Evolutionary conservation across 1,284 basidiomycete species (phyloP).

Genomic region (Leccinum fallax): DNA sequence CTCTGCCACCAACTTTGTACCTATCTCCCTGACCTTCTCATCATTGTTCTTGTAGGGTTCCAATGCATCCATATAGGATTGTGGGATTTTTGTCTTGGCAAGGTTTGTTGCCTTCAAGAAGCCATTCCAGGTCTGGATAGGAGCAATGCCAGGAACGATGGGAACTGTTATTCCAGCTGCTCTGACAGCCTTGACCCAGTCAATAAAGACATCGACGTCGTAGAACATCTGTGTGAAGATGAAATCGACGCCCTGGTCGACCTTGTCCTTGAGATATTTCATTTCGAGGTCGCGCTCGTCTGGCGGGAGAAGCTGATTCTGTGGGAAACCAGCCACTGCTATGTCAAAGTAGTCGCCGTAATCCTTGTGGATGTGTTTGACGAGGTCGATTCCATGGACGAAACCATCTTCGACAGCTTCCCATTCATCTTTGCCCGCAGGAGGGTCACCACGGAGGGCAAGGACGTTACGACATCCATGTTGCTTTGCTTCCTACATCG

Average conservation of each 20-base stretch:
- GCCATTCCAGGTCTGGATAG: constrained; percentile 98
- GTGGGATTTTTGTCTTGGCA: constrained; percentile 85
- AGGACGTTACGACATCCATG: constrained; percentile 95
- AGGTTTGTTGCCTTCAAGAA: constrained; percentile 92
- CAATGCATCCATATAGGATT: constrained; percentile 76
- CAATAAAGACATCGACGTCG: constrained; percentile 83
- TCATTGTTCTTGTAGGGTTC: constrained; percentile 92
- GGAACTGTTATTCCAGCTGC: constrained; percentile 90
- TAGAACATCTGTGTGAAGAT: constrained; percentile 98
- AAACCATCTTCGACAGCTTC: constrained; percentile 89
- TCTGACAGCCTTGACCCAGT: constrained; percentile 84
- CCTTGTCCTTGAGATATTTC: constrained; percentile 83
- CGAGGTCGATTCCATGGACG: constrained; percentile 87
- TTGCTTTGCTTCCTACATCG: constrained; percentile 80
- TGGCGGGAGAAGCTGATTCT: constrained; percentile 62
- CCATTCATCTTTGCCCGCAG: constrained; percentile 88
- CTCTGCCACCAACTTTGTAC: constrained; percentile 85
- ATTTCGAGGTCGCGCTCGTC: constrained; percentile 86
- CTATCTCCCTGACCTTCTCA: constrained; percentile 87
- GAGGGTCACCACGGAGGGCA: constrained; percentile 93
- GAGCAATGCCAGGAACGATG: constrained; percentile 95
- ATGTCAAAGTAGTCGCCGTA: constrained; percentile 95
- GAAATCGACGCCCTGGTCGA: constrained; percentile 86
- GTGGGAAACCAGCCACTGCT: constrained; percentile 90
- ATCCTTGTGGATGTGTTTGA: constrained; percentile 78